Conservation (phyloP, 2,329 filamentous ascomycete genomes). For the Diaporthe capsici region DNA sequence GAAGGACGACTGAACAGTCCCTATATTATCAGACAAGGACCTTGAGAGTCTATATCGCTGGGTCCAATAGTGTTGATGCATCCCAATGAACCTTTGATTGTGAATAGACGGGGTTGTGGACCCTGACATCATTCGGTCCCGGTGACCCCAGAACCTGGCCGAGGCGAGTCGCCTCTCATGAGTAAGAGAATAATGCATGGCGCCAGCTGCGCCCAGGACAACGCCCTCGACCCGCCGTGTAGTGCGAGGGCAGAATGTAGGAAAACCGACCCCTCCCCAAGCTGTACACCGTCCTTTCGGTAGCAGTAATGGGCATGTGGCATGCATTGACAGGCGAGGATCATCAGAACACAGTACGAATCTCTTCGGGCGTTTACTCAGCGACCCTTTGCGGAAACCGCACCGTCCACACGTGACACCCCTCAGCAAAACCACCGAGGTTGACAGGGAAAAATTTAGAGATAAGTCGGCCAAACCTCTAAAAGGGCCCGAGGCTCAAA, state of each 20-base stretch:
- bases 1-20: neutral
- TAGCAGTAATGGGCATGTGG: neutral
- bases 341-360: neutral
- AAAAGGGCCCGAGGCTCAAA: neutral
- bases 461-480: neutral
- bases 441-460: neutral
- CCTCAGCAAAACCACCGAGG: constrained; percentile 28
- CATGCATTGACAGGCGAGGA: neutral
- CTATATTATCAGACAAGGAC: neutral
- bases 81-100: constrained; percentile 29
- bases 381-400: neutral
- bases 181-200: constrained; percentile 24
- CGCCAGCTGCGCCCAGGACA: constrained; percentile 11
- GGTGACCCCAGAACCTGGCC: constrained; percentile 21
- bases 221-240: neutral
- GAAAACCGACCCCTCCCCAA: neutral
- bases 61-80: constrained; percentile 19
- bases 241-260: neutral
- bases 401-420: constrained; percentile 35
- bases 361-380: neutral
- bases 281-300: neutral
- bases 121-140: constrained; percentile 32
- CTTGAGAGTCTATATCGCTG: neutral
- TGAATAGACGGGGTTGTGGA: constrained; percentile 30
- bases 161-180: constrained; percentile 19